Conservation (phyloP, 352 stramenopile species). For the Globisporangium perplexum region DNA sequence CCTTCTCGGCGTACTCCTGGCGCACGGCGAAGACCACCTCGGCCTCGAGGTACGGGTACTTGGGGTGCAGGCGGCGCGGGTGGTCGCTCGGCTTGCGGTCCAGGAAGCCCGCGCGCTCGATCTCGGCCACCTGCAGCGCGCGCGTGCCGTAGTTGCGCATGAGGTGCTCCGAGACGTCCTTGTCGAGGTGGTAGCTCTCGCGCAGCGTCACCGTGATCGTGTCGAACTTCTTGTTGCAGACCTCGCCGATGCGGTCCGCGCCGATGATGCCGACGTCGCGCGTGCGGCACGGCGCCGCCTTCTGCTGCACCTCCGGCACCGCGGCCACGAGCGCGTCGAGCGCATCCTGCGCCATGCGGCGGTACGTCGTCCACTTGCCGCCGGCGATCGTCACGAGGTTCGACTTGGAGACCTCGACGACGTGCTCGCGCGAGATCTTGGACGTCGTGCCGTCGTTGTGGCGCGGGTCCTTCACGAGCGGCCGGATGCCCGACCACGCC, state of each 20-base stretch:
- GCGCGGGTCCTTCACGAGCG: slow-evolving; percentile 89
- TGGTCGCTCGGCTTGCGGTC: slow-evolving; percentile 82
- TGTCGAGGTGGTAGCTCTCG: slow-evolving; percentile 92
- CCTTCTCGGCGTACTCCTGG: slow-evolving; percentile 93
- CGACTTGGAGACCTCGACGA: slow-evolving; percentile 89
- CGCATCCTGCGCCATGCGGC: slow-evolving; percentile 94
- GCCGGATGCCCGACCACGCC: slow-evolving; percentile 94
- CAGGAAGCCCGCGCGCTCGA: slow-evolving; percentile 80
- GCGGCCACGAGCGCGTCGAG: slow-evolving; percentile 87
- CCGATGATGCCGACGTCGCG: slow-evolving; percentile 81
- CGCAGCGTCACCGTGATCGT: slow-evolving; percentile 91
- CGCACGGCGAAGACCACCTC: slow-evolving; percentile 92
- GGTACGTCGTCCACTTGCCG: slow-evolving; percentile 97
- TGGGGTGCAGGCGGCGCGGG: slow-evolving; percentile 85
- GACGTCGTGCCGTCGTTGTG: slow-evolving; percentile 77
- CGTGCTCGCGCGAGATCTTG: slow-evolving; percentile 92
- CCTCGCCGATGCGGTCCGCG: slow-evolving; percentile 89
- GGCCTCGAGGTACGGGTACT: slow-evolving; percentile 94
- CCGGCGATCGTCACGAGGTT: slow-evolving; percentile 94
- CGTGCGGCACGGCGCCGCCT: slow-evolving; percentile 74
- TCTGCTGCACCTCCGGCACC: slow-evolving; percentile 67
- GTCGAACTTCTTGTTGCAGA: slow-evolving; percentile 96
- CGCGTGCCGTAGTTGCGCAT: slow-evolving; percentile 95
- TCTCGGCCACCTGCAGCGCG: slow-evolving; percentile 93
- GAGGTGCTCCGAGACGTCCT: slow-evolving; percentile 93